Base-by-base conservation (phyloP, 176 grass and related monocot species). In the Luzula sylvatica region DNA sequence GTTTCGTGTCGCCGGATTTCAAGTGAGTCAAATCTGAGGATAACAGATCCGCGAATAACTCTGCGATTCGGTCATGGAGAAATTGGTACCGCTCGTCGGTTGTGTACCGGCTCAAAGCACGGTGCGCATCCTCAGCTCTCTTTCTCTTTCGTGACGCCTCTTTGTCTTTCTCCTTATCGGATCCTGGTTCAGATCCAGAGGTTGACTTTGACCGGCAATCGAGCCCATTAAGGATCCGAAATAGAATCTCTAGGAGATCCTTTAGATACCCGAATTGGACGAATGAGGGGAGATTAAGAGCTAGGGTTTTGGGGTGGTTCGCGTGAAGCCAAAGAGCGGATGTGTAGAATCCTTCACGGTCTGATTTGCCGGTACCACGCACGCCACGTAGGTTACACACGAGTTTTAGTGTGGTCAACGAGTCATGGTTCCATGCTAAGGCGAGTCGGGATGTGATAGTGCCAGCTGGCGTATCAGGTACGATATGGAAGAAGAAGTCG, bases 401-500 rank as follows among this genome's bases (percentile, higher is more conserved):
- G 8, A 82, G 66, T 55, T 67, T 75, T 53, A 86, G 71, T 1
- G 82, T 55, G 20, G 65, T 71, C 55, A 55, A 25, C 0, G 47
- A 23, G 66, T 79, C 66, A 24, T 71, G 48, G 2, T 17, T 53
- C 75, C 82, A 86, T 8, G 82, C 82, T 23, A 53, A 46, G 1
- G 18, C 15, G 20, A 86, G 66, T 13, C 73, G 58, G 7, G 3
- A 4, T 5, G 18, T 54, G 13, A 79, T 23, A 11, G 23, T 55
- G 1, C 20, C 29, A 14, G 66, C 11, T 0, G 59, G 30, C 7
- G 75, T 71, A 23, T 50, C 42, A 23, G 75, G 65, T 42, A 86
- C 54, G n/a, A 86, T 60, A 49, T 79, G 77, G 78, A 87, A 87
- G 68, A 81, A 87, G 53, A 81, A 78, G 62, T 88, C 79, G 4